A percentile compares a stretch with the other conserved stretches of the same genome.
Conservation (phyloP, 2,329 filamentous ascomycete species). For the Grosmannia penicillata region DNA sequence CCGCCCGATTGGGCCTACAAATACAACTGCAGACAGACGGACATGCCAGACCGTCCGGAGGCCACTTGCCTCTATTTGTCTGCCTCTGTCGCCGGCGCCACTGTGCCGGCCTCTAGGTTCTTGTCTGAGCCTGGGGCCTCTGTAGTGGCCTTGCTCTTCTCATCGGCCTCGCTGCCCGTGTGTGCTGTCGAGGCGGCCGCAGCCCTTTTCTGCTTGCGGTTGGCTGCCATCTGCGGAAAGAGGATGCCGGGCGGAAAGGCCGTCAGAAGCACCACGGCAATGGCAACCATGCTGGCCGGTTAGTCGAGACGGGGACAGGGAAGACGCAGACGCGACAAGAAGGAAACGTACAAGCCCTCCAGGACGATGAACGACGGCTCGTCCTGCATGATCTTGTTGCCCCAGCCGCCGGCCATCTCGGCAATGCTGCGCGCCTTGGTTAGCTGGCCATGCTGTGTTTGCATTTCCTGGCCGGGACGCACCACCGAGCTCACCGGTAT, state of each 20-base stretch:
- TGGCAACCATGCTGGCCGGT: constrained; percentile 27
- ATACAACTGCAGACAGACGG: too few relatives aligned
- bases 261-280: constrained; percentile 34
- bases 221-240: constrained; percentile 36
- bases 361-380: constrained; percentile 43
- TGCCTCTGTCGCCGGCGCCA: too few relatives aligned
- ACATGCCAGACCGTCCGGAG: too few relatives aligned
- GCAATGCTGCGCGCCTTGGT: too few relatives aligned
- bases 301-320: neutral
- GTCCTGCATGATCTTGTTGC: constrained; percentile 48
- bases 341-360: constrained; percentile 30
- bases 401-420: constrained; percentile 51
- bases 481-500: constrained; percentile 38
- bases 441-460: too few relatives aligned
- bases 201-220: constrained; percentile 5
- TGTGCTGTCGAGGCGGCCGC: neutral
- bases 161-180: neutral
- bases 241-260: constrained; percentile 37
- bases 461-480: too few relatives aligned
- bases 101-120: neutral
- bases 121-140: neutral
- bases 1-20: too few relatives aligned
- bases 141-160: neutral
- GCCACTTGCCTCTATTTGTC: too few relatives aligned
- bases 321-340: neutral